Conservation (phyloP, 768 basidiomycete species). For the Kwoniella newhampshirensis region DNA sequence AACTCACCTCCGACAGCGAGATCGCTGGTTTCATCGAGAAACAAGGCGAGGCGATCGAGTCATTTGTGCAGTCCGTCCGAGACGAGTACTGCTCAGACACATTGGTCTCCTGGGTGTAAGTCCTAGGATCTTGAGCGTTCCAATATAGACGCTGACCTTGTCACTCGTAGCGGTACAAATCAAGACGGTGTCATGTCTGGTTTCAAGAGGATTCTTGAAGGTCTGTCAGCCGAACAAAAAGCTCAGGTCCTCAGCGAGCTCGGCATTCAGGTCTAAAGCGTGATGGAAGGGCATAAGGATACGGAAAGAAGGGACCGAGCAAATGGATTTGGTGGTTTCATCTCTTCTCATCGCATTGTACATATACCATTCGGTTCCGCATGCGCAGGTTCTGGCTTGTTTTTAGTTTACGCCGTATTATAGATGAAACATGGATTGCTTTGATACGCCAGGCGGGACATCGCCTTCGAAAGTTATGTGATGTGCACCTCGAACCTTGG, state of each 20-base stretch:
- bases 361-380: slow-evolving; percentile 6
- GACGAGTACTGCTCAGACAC: slow-evolving; percentile 43
- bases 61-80: slow-evolving; percentile 30
- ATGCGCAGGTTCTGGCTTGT: too few relatives aligned
- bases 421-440: too few relatives aligned
- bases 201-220: slow-evolving; percentile 42
- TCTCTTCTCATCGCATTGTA: slow-evolving; percentile 4
- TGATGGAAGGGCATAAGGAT: background rate
- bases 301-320: too few relatives aligned
- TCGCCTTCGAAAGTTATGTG: too few relatives aligned
- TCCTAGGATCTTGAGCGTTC: slow-evolving; percentile 10
- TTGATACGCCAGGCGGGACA: too few relatives aligned
- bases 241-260: slow-evolving; percentile 32
- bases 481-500: too few relatives aligned
- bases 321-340: background rate
- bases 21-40: slow-evolving; percentile 43
- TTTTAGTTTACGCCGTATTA: too few relatives aligned
- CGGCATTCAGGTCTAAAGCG: slow-evolving; percentile 4
- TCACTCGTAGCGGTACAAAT: slow-evolving; percentile 33
- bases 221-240: slow-evolving; percentile 37
- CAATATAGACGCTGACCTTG: slow-evolving; percentile 39
- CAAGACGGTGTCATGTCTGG: slow-evolving; percentile 44
- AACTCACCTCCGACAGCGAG: slow-evolving; percentile 32
- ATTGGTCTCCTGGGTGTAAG: slow-evolving; percentile 45
- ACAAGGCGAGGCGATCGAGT: slow-evolving; percentile 30